Evolutionary conservation across 306 rosid genomes (phyloP).

Genomic region (Cercis canadensis): DNA sequence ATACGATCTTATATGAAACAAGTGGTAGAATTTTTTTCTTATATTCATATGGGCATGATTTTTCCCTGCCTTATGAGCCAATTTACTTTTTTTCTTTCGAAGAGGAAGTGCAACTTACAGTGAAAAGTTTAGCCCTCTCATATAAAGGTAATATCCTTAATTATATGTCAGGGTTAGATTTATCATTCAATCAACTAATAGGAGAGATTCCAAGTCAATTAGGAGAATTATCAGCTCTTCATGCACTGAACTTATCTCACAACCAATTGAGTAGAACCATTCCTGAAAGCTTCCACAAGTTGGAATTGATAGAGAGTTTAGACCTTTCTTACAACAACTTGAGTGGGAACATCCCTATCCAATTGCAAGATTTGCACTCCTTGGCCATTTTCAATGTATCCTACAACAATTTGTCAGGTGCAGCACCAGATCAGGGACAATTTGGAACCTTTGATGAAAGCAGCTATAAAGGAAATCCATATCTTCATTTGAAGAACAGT

Average conservation of each 20-base stretch:
- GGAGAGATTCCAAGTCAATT: slow-evolving; percentile 28
- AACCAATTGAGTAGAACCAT: slow-evolving; percentile 7
- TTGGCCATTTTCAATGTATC: too few relatives aligned
- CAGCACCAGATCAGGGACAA: too few relatives aligned
- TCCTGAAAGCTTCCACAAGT: slow-evolving; percentile 14
- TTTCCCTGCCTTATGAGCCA: not conserved
- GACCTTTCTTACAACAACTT: slow-evolving; percentile 38
- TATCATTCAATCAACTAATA: slow-evolving; percentile 16
- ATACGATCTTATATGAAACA: not conserved
- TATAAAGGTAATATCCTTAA: not conserved
- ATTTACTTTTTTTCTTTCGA: not conserved
- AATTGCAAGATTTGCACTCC: too few relatives aligned
- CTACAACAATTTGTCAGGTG: too few relatives aligned
- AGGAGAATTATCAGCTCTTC: too few relatives aligned
- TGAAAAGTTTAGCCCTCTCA: not conserved
- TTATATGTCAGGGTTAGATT: slow-evolving; percentile 25
- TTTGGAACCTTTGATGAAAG: too few relatives aligned
- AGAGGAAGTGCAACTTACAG: slow-evolving; percentile 6
- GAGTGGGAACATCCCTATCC: not conserved
- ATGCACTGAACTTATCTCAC: too few relatives aligned
- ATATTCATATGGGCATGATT: not conserved
- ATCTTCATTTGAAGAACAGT: too few relatives aligned
- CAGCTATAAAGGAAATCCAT: too few relatives aligned
- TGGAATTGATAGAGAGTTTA: slow-evolving; percentile 23
- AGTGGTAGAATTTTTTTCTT: too few relatives aligned